Percentiles rank a stretch among this genome's conserved stretches.
Conservation (phyloP, 176 grass and related monocot genomes). For the Zea luxurians region DNA sequence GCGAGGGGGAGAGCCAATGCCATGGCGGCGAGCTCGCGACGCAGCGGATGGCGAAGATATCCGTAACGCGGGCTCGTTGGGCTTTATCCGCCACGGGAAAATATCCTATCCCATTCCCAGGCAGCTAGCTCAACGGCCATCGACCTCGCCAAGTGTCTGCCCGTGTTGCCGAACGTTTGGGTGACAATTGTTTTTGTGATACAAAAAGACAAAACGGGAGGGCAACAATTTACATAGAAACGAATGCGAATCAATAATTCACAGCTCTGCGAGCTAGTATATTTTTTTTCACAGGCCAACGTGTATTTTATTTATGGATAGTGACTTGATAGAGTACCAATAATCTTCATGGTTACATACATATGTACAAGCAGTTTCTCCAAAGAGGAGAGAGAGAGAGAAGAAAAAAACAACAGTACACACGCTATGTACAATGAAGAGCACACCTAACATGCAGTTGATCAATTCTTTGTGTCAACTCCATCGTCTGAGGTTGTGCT, state of each 20-base stretch:
- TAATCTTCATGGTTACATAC: background rate
- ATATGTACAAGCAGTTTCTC: conserved; percentile 35
- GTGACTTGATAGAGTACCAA: conserved; percentile 1
- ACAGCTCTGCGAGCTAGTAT: background rate
- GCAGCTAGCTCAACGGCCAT: background rate
- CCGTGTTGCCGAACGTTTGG: background rate
- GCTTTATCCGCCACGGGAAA: conserved; percentile 45
- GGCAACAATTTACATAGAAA: background rate
- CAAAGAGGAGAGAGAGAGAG: background rate
- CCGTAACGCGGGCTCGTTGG: background rate
- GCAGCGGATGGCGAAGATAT: conserved; percentile 24
- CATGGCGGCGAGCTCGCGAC: conserved; percentile 43
- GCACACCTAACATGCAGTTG: background rate
- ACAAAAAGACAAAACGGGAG: background rate
- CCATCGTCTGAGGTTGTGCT: background rate
- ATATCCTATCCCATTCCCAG: conserved; percentile 28
- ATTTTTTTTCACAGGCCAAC: background rate
- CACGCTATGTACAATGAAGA: conserved; percentile 13
- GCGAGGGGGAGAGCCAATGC: conserved; percentile 41
- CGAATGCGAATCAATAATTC: background rate
- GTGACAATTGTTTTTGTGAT: background rate
- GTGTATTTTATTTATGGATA: background rate
- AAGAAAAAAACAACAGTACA: background rate
- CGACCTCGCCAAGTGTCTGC: conserved; percentile 5
- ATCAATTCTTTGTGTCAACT: conserved; percentile 23